Conservation (phyloP, 2,329 filamentous ascomycete genomes). For the Phialophora expanda region DNA sequence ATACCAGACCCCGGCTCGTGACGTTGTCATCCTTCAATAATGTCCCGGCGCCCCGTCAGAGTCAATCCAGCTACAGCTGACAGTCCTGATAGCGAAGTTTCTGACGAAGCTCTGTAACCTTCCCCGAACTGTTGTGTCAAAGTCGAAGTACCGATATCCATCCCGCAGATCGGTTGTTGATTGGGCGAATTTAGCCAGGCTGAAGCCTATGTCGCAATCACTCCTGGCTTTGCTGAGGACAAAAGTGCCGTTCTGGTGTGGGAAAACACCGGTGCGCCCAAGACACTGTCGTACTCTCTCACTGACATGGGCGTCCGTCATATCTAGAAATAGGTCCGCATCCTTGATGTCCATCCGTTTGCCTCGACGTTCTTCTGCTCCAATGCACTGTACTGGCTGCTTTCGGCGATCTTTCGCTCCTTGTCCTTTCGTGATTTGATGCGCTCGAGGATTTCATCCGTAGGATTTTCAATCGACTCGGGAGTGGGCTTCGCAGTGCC, state of each 20-base stretch:
- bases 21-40: constrained; percentile 4
- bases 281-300: neutral
- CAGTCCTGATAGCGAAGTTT: neutral
- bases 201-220: neutral
- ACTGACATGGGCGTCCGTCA: neutral
- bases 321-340: constrained; percentile 31
- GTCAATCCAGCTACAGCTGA: neutral
- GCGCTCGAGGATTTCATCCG: constrained; percentile 35
- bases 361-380: constrained; percentile 33
- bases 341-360: constrained; percentile 37
- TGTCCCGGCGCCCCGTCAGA: neutral
- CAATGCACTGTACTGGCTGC: constrained; percentile 7
- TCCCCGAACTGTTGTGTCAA: neutral
- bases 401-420: constrained; percentile 33
- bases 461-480: constrained; percentile 42
- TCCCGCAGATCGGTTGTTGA: neutral
- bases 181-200: neutral
- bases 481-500: constrained; percentile 55
- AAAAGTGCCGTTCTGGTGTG: constrained; percentile 13
- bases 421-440: constrained; percentile 36
- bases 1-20: constrained; percentile 7
- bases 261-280: neutral
- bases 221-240: constrained; percentile 1
- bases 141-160: neutral
- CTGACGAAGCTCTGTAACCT: neutral